A percentile compares a stretch with the other conserved stretches of the same genome.
Conservation (phyloP, 352 stramenopile genomes). For the Pythium catenulatum region DNA sequence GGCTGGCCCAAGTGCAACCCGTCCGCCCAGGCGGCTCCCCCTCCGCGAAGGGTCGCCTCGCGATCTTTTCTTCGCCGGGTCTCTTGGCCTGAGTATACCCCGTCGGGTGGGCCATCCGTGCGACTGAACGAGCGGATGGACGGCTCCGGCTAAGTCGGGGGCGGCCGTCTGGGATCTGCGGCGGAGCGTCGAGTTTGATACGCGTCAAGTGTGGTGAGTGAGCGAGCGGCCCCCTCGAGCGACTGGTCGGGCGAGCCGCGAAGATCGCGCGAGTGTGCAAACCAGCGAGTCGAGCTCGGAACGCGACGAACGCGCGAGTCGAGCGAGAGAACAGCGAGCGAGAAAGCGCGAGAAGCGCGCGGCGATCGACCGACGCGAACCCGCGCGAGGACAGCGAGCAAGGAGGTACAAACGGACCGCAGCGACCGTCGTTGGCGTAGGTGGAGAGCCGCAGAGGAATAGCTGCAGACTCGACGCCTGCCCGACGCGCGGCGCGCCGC, state of each 20-base stretch:
- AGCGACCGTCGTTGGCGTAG: not conserved
- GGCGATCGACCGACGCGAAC: not conserved
- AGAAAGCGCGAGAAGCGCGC: slow-evolving; percentile 2
- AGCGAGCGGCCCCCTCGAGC: not conserved
- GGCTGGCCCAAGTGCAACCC: too few species aligned
- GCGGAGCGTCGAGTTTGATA: too few species aligned
- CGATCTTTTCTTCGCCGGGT: slow-evolving; percentile 23
- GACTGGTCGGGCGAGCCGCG: not conserved
- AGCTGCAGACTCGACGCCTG: slow-evolving; percentile 26
- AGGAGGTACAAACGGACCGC: not conserved
- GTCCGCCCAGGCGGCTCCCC: too few species aligned
- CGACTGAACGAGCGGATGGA: not conserved
- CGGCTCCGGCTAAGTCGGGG: too few species aligned
- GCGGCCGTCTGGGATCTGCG: too few species aligned
- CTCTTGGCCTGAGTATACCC: not conserved
- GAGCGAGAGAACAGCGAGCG: slow-evolving; percentile 2
- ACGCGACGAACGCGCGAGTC: not conserved
- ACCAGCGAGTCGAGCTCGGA: slow-evolving; percentile 1
- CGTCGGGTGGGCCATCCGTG: not conserved
- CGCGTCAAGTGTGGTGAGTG: slow-evolving; percentile 31
- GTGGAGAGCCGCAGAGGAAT: slow-evolving; percentile 48
- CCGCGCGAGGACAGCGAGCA: not conserved
- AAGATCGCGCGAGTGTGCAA: slow-evolving; percentile 27
- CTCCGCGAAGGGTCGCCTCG: not conserved
- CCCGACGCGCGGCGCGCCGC: not conserved